Percentiles rank a stretch among this genome's conserved stretches.
phyloP scores from a whole-genome alignment of 73 alveolate species.

The Paramecium octaurelia region DNA sequence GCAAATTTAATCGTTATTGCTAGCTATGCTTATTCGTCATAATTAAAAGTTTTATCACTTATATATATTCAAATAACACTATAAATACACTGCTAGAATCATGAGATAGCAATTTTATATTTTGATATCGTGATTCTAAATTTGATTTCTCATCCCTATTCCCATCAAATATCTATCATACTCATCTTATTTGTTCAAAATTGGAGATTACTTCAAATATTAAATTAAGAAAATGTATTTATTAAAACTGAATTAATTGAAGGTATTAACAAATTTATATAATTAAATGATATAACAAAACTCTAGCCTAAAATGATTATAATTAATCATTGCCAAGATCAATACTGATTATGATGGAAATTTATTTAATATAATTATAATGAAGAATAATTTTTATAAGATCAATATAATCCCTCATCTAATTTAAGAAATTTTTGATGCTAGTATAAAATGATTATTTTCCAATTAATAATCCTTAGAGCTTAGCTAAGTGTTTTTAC shows the following conservation, averaged over 20 bases:
- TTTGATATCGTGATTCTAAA: background rate
- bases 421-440: too few relatives aligned
- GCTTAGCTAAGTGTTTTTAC: background rate
- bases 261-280: too few relatives aligned
- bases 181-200: background rate
- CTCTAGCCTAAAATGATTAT: background rate
- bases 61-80: background rate
- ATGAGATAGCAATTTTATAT: background rate
- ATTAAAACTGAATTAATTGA: background rate
- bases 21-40: background rate
- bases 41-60: background rate
- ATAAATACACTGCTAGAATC: background rate
- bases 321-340: background rate
- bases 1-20: background rate
- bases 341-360: background rate
- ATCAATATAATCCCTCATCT: background rate
- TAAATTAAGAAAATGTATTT: background rate
- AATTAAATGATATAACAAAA: too few relatives aligned
- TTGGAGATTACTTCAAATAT: background rate
- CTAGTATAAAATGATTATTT: too few relatives aligned
- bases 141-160: background rate
- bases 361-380: too few relatives aligned
- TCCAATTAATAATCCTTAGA: background rate
- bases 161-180: background rate
- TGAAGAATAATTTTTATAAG: too few relatives aligned